phyloP scores from a whole-genome alignment of 495 filamentous ascomycete genomes.

The Copromyces sp. region DNA sequence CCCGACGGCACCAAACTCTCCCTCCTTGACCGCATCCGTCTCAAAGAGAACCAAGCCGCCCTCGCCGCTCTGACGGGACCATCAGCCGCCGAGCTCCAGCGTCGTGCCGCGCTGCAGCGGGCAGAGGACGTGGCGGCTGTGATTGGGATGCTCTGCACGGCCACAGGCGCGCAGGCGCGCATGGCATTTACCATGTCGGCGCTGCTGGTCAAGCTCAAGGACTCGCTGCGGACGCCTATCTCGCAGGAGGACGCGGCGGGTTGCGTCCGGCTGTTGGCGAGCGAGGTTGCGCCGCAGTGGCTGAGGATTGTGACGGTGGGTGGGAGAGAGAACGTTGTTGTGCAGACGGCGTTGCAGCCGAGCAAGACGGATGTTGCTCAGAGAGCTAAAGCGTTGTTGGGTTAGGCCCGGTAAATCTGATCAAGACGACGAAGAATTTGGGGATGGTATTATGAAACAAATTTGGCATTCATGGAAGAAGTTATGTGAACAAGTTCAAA shows the following conservation, averaged over 20 bases:
- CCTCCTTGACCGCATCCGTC: conserved; percentile 53
- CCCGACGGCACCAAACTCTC: conserved; percentile 29
- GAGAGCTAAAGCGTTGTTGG: conserved; percentile 32
- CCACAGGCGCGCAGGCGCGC: conserved; percentile 25
- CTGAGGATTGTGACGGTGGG: conserved; percentile 45
- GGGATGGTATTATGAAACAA: neutral
- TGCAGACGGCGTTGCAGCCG: conserved; percentile 36
- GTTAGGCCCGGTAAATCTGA: neutral
- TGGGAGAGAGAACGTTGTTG: conserved; percentile 46
- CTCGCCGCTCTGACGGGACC: conserved; percentile 29
- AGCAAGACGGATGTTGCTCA: conserved; percentile 32
- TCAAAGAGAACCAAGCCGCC: conserved; percentile 42
- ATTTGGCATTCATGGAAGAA: neutral
- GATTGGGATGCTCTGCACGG: conserved; percentile 44
- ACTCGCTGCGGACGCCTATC: conserved; percentile 51
- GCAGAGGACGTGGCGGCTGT: conserved; percentile 51
- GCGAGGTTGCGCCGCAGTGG: conserved; percentile 55
- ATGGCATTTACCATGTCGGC: conserved; percentile 51
- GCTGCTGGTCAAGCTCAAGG: conserved; percentile 47
- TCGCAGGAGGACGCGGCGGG: conserved; percentile 45
- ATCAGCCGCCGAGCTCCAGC: conserved; percentile 39
- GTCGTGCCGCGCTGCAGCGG: conserved; percentile 49
- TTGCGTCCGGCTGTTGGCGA: conserved; percentile 46
- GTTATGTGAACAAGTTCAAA: neutral
- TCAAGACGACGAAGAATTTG: neutral